Base-by-base conservation (phyloP, 1,139 yeast species). In the Suhomyces ambrosiae region DNA sequence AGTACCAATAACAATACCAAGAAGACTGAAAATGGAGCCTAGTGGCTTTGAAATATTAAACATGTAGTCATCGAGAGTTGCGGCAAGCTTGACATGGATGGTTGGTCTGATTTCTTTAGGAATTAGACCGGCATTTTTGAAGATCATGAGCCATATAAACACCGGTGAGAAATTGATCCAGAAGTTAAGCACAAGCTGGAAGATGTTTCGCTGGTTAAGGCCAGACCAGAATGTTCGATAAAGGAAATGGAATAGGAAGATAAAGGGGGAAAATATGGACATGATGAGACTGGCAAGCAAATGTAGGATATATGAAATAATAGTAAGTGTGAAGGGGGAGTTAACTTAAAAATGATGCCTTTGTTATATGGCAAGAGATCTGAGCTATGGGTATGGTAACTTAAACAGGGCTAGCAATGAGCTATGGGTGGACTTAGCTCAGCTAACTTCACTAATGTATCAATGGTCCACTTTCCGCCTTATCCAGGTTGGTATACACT, bases 41-140 rank as follows among this genome's bases (percentile, higher is more conserved):
- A 21, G 43, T 6, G 36, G 36, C 8, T 31, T 32, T 15, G 36
- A 17, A 12, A 52, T 45, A n/a, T 48, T 41, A 44, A 66, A 71
- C 47, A 70, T 53, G 40, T 54, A 58, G n/a, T 50, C 44, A 46
- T 78, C 83, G 27, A 65, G 40, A 30, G 64, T 56, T 45, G 61
- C 66, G 8, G 76, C 69, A 16, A 77, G 52, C 39, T 68, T 60
- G 35, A 76, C 81, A 47, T 74, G 73, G 36, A 82, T 82, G 1
- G 49, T 47, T 0, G 88, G 89, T 41, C 87, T 65, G 44, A 73
- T 64, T 5, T 61, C 60, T 15, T 64, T 68, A 3, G 88, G 88
- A 14, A 82, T 79, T 8, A 68, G 39, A 4, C 79, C 79, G 2
- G 86, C 85, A 48, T 80, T 72, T 52, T 80, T 77, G 60, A 82